These are phyloP conservation scores for Corrigiola litoralis DNA, from an alignment of 179 eudicot species.

Conservation along the genomic window DNA sequence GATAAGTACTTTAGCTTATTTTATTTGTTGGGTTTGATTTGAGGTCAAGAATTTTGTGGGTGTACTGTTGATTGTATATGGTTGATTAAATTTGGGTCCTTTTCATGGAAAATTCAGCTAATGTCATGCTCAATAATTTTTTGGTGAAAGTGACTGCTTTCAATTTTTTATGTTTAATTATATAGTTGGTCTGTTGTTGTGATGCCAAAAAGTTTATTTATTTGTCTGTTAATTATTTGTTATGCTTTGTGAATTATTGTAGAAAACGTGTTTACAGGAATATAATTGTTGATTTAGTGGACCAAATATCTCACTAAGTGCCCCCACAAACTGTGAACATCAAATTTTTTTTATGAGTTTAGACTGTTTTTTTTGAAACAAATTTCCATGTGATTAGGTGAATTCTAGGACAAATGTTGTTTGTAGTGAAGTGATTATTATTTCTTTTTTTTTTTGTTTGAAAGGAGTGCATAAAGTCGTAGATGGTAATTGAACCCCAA, in stretches of 20 bases:
- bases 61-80: slow-evolving; percentile 4
- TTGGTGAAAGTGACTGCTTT: slow-evolving; percentile 19
- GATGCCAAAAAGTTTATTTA: slow-evolving; percentile 4
- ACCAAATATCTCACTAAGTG: not conserved
- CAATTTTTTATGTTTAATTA: not conserved
- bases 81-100: slow-evolving; percentile 6
- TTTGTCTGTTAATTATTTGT: not conserved
- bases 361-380: no score
- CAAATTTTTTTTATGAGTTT: not conserved
- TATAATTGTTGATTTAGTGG: not conserved
- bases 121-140: slow-evolving; percentile 7
- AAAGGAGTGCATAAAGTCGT: no score
- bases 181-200: slow-evolving; percentile 2
- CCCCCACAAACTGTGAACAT: not conserved
- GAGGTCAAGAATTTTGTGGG: slow-evolving; percentile 4
- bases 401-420: no score
- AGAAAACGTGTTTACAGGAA: not conserved
- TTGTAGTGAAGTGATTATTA: no score
- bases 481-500: no score
- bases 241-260: not conserved
- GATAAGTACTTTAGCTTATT: not conserved
- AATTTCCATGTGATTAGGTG: no score
- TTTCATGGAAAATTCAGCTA: not conserved
- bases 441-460: no score
- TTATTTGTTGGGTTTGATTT: slow-evolving; percentile 1